Percentiles rank a stretch among this genome's conserved stretches.
These are phyloP conservation scores for Nitzschia palea DNA, from an alignment of 108 stramenopile genomes.

Conservation along the genomic window DNA sequence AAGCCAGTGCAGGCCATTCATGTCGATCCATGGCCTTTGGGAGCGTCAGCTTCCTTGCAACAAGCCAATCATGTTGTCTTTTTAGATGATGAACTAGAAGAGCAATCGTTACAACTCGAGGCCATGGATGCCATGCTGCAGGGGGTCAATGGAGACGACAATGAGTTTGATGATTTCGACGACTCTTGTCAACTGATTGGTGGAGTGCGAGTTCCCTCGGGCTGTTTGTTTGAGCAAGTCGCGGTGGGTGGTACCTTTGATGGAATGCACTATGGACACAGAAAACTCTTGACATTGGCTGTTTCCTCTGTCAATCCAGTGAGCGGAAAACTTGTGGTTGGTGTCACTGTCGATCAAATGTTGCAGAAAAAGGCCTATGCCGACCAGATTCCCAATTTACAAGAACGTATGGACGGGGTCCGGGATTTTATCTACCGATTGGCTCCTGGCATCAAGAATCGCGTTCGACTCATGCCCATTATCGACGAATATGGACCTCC, in stretches of 20 bases:
- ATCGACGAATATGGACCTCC: conserved; percentile 80
- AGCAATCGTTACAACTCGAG: conserved; percentile 38
- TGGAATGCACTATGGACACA: conserved; percentile 93
- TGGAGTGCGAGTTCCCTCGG: conserved; percentile 55
- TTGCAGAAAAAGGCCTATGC: conserved; percentile 65
- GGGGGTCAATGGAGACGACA: conserved; percentile 26
- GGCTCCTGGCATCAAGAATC: conserved; percentile 88
- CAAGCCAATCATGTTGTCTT: conserved; percentile 61
- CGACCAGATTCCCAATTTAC: conserved; percentile 61
- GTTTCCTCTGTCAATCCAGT: conserved; percentile 73
- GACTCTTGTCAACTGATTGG: conserved; percentile 36
- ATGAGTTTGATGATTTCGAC: not conserved
- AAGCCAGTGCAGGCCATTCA: conserved; percentile 53
- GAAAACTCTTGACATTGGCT: conserved; percentile 85
- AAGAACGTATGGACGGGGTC: conserved; percentile 64
- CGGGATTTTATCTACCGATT: conserved; percentile 72
- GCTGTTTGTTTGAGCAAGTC: conserved; percentile 68
- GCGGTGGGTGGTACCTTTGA: conserved; percentile 93
- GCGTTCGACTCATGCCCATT: conserved; percentile 70
- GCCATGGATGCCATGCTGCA: no score
- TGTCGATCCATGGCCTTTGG: conserved; percentile 79
- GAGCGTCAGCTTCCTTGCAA: conserved; percentile 46
- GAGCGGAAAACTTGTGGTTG: conserved; percentile 70
- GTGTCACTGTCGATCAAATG: conserved; percentile 86
- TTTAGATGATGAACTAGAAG: conserved; percentile 72